phyloP scores from a whole-genome alignment of 495 filamentous ascomycete genomes.

The Usnea hakonensis region DNA sequence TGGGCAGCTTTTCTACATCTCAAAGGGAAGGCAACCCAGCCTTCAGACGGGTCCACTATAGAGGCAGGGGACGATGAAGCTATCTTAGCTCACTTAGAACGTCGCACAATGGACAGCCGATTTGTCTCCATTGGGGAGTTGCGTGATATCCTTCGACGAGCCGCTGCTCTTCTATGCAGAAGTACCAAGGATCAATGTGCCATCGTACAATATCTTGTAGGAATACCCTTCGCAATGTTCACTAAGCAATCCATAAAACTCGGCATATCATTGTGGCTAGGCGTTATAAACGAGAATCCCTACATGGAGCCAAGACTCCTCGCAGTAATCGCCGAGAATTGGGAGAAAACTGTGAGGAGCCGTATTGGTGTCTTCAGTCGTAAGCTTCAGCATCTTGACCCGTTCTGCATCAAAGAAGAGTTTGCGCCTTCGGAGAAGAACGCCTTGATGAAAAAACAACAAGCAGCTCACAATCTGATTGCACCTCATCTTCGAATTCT shows the following conservation, averaged over 20 bases:
- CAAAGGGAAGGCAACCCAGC: slow-evolving; percentile 22
- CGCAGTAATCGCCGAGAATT: slow-evolving; percentile 73
- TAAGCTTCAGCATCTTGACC: slow-evolving; percentile 63
- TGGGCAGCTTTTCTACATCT: slow-evolving; percentile 51
- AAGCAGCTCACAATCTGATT: slow-evolving; percentile 67
- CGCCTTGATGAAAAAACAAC: slow-evolving; percentile 62
- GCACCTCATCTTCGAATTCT: slow-evolving; percentile 79
- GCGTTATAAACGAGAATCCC: slow-evolving; percentile 94
- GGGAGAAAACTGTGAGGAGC: slow-evolving; percentile 72
- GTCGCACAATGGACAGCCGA: slow-evolving; percentile 55
- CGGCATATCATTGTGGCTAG: slow-evolving; percentile 90
- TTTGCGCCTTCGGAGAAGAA: slow-evolving; percentile 84
- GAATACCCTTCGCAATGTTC: slow-evolving; percentile 85
- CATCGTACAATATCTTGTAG: slow-evolving; percentile 76
- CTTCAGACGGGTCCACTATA: slow-evolving; percentile 17
- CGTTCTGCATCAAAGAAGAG: slow-evolving; percentile 84
- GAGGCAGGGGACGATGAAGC: slow-evolving; percentile 44
- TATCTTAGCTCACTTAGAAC: slow-evolving; percentile 59
- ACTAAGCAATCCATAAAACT: slow-evolving; percentile 92
- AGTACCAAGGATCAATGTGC: slow-evolving; percentile 62
- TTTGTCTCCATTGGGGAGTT: slow-evolving; percentile 65
- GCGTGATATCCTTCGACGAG: slow-evolving; percentile 69
- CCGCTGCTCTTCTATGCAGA: slow-evolving; percentile 76
- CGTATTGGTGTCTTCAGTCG: slow-evolving; percentile 73
- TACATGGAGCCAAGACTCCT: slow-evolving; percentile 74